phyloP scores from a whole-genome alignment of 192 early-diverging fungal genomes.

The Cladochytrium replicatum region DNA sequence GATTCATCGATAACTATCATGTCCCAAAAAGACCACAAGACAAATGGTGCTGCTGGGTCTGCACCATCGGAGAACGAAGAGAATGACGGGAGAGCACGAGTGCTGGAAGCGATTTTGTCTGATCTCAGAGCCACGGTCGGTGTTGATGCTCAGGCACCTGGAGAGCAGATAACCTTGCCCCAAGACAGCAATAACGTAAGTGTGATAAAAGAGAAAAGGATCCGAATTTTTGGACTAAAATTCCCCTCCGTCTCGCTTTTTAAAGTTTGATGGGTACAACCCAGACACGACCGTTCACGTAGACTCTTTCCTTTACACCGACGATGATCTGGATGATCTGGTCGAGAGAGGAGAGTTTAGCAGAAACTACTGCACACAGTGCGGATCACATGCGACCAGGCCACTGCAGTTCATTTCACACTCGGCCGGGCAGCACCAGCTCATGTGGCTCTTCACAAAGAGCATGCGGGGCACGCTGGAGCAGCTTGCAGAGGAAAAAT shows the following conservation, averaged over 20 bases:
- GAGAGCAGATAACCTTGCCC: neutral
- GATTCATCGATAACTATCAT: no score
- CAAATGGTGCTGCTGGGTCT: no score
- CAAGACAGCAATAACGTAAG: neutral
- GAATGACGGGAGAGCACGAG: no score
- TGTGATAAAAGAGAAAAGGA: neutral
- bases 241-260: neutral
- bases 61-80: no score
- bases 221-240: no score
- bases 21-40: no score
- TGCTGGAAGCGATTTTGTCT: no score
- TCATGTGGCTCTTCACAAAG: constrained; percentile 45
- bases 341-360: constrained; percentile 43
- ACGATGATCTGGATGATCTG: constrained; percentile 50
- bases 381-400: constrained; percentile 32
- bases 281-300: constrained; percentile 47
- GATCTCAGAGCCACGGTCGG: no score
- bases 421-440: constrained; percentile 42
- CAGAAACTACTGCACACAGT: constrained; percentile 43
- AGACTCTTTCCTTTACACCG: constrained; percentile 44
- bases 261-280: constrained; percentile 38
- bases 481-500: constrained; percentile 25
- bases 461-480: constrained; percentile 27
- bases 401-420: constrained; percentile 52
- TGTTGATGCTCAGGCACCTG: neutral